Evolutionary conservation across 768 basidiomycete species (phyloP), one percentile per base, ranked within the genome.

Genomic region (Obba rivulosa): DNA sequence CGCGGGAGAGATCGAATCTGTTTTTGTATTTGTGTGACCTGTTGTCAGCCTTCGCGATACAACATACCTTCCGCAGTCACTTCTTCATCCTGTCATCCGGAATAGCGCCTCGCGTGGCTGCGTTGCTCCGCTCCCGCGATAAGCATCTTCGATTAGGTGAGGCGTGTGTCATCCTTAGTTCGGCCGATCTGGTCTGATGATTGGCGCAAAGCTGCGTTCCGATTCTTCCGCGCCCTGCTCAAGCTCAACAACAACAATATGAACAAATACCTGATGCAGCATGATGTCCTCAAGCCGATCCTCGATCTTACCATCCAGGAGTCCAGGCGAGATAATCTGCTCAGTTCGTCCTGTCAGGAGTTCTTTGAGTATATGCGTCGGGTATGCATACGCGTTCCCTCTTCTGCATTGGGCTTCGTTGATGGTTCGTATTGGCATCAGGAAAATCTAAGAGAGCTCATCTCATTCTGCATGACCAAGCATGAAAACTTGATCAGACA

Each of bases 271-370:
- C 72, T 97, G 48, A 79, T 85, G 63, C 94, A 95, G 69, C 75
- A 87, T 54, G 91, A 94, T 60, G 71, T 93, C 22, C 69, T 97
- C 55, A 78, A 80, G 55, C 87, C 92, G 2, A 81, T 97, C 46
- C 70, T 97, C 48, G 85, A 91, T 51, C 70, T 96, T 51, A 85
- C 91, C n/a, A 61, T 85, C 23, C 78, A 80, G 52, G 94, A 96
- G 66, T 86, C 87, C 28, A 72, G 76, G 45, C 76, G 90, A 49
- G 96, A 99, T 65, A 99, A 94, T 68, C 76, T 99, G 52, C 72
- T 99, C 46, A 89, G 86, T 58, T 93, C 92, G 58, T 91, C 93
- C 34, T 97, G 92, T 72, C 86, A 96, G 65, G 96, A 98, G 64
- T 87, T 89, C 54, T 93, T 98, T 59, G 96, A 99, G 58, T 78